Evolutionary conservation across 768 basidiomycete genomes (phyloP).

Genomic region (Suillus brevipes): DNA sequence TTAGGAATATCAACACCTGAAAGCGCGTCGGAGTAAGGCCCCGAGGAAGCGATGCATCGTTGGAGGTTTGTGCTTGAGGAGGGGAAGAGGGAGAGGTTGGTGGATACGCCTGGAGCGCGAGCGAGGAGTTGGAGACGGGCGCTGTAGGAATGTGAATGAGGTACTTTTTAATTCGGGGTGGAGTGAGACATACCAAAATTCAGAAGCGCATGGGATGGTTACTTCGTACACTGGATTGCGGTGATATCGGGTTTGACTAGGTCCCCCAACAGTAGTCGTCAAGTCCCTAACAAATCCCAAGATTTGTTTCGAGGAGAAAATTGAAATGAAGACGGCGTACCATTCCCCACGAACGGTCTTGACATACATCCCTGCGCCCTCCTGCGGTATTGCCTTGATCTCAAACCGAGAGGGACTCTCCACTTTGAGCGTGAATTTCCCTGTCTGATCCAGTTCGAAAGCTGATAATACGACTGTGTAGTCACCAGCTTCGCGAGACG

Average conservation of each 20-base stretch:
- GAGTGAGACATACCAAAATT: constrained; percentile 51
- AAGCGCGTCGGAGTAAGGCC: constrained; percentile 73
- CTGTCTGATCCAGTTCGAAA: constrained; percentile 72
- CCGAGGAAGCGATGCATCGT: constrained; percentile 63
- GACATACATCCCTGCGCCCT: constrained; percentile 90
- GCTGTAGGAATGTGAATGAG: constrained; percentile 36
- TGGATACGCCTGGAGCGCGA: constrained; percentile 41
- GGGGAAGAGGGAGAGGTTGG: constrained; percentile 64
- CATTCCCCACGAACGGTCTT: constrained; percentile 71
- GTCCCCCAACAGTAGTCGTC: constrained; percentile 65
- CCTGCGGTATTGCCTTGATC: constrained; percentile 67
- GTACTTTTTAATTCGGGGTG: neutral
- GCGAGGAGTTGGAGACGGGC: constrained; percentile 66
- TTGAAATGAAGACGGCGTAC: constrained; percentile 41
- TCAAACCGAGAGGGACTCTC: constrained; percentile 64
- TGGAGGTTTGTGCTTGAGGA: constrained; percentile 31
- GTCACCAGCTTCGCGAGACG: constrained; percentile 45
- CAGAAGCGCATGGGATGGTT: constrained; percentile 48
- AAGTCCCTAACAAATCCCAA: constrained; percentile 45
- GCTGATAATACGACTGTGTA: constrained; percentile 86
- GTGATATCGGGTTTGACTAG: constrained; percentile 61
- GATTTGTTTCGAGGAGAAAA: neutral
- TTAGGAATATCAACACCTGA: constrained; percentile 68
- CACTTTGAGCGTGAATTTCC: constrained; percentile 63
- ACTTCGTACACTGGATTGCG: constrained; percentile 72